Evolutionary conservation across 192 early-diverging fungal species (phyloP).

Genomic region (Backusella liffmaniae): DNA sequence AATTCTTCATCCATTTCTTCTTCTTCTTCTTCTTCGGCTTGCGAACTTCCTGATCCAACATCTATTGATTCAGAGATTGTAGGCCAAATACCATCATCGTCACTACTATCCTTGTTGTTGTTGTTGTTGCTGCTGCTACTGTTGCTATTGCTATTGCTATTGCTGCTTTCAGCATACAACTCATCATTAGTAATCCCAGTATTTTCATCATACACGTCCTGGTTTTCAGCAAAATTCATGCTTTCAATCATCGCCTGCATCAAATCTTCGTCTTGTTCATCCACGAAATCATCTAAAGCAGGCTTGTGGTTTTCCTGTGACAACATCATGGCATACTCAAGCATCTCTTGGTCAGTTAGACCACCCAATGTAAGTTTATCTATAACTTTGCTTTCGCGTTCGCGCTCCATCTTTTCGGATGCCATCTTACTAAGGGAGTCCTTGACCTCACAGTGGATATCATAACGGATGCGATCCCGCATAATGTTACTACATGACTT

Average conservation of each 20-base stretch:
- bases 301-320: conserved; percentile 22
- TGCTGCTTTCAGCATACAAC: background rate
- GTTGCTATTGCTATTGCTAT: background rate
- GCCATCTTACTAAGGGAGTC: conserved; percentile 29
- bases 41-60: background rate
- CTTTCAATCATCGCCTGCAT: conserved; percentile 36
- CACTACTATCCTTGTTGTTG: no score
- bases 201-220: background rate
- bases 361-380: conserved; percentile 37
- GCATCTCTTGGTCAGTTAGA: conserved; percentile 55
- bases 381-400: conserved; percentile 1
- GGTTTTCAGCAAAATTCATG: conserved; percentile 15
- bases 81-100: conserved; percentile 10
- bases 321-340: conserved; percentile 59
- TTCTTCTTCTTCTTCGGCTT: conserved; percentile 13
- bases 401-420: conserved; percentile 31
- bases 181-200: background rate
- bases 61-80: background rate
- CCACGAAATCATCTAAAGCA: background rate
- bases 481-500: background rate
- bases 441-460: conserved; percentile 44
- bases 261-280: conserved; percentile 31
- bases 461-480: conserved; percentile 25
- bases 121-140: background rate
- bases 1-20: conserved; percentile 36